Base-by-base conservation (phyloP, 1,139 yeast species). In the Starmera stellimalicola region DNA sequence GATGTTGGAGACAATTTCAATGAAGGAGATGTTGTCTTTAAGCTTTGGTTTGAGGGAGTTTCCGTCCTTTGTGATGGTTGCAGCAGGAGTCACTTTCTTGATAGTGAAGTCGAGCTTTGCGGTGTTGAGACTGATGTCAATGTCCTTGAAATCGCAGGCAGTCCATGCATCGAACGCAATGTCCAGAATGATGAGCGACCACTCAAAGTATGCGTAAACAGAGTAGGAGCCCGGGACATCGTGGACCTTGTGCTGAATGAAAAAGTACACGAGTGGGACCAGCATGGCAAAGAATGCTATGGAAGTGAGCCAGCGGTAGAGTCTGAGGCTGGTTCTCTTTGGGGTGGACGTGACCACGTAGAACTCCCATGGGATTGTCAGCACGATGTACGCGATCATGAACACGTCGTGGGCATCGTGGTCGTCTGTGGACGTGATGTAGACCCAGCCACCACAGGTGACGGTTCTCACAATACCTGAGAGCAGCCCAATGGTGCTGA, bases 371-470 rank as follows among this genome's bases (percentile, higher is more conserved):
- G 98, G 98, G 29, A 88, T 65, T 2, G 97, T 88, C 47, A 91
- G 67, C 1, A 87, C 71, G 41, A 91, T 80, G 59, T 91, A 91
- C 25, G 80, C 56, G 44, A 91, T 85, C 98, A 91, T 91, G 56
- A 88, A 88, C 34, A 91, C 76, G 51, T 91, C 97, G 55, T 91
- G 98, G 65, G 81, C 79, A 58, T 88, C 95, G 51, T 88, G 98
- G 54, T 91, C 95, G 55, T 91, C 98, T 1, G 97, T 85, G 8
- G 95, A 83, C 2, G 98, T 91, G 44, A 91, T 81, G 52, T 91
- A 91, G 12, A 93, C 95, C 97, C 97, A 91, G 10, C 97, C 97
- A 47, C 98, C 98, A 51, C 98, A 91, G 1, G 95, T 80, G 37
- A 91, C 71, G 0, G 98, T 91, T 57, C 98, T 73, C 16, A 82